Evolutionary conservation across 179 eudicot genomes (phyloP), one percentile per base, ranked within the genome.

Genomic region (Spergularia azorica): DNA sequence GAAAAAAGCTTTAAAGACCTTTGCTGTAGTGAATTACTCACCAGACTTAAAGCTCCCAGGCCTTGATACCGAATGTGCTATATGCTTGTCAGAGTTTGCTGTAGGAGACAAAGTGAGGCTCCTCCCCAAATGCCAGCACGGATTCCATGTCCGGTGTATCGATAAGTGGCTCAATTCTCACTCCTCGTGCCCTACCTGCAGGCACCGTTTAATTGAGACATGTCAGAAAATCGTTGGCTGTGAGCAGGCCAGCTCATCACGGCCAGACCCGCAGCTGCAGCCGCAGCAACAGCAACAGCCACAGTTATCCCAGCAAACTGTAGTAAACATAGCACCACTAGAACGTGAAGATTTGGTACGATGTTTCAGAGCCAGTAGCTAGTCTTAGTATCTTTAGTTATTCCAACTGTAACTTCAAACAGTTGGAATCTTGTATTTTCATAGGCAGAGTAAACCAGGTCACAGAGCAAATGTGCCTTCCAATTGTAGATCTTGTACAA

Each of bases 1-100:
- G 86, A 95, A 88, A 38, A 91, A 90, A 81, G 97, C 95, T 26
- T 81, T 95, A 26, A 91, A 84, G 78, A 93, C 89, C 0, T 93
- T 95, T 64, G 88, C 91, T 4, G 86, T 85, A 21, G 81, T 91
- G 14, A 88, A 48, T 60, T 95, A 95, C 81, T 78, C 92, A 38
- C 81, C 78, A 1, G 86, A 77, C 57, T 66, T 76, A 16, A 83
- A 81, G 67, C 83, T 86, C 72, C 87, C 85, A 6, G 89, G 87
- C 11, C 69, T 86, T 17, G 83, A 76, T 52, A 76, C 85, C 5
- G 89, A 86, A 67, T 86, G 89, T 74, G 89, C 67, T 39, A 86
- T 86, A 73, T 86, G 89, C 80, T 75, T 86, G 78, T 83, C 87
- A 0, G 89, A 86, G 74, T 86, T 86, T 14, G 71, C 46, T 57